Evolutionary conservation across 1,139 yeast species (phyloP), one percentile per base, ranked within the genome.

Genomic region (Candida frijolesensis): DNA sequence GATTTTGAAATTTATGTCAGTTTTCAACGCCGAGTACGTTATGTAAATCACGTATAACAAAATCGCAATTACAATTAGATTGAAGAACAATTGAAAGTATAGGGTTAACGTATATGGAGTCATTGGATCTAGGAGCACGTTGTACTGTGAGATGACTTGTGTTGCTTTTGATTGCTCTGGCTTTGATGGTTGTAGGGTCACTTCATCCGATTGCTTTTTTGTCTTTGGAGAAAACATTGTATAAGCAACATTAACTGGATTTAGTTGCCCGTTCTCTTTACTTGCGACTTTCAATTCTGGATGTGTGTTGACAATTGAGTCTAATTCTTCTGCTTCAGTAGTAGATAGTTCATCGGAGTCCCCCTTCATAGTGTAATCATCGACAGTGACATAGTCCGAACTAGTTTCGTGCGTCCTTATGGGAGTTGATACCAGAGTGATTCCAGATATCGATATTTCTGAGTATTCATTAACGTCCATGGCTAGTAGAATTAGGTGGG

Each of bases 1-100:
- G 51, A 90, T 74, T 64, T 86, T 82, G 65, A 79, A 78, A 57
- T 83, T 81, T 41, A 92, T 85, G 66, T 94, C 99, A 9, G 82
- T 73, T 44, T 82, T 76, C 7, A 92, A 78, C 1, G 94, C 82
- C 14, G 76, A 69, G 15, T 86, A 73, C 57, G 88, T 77, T 1
- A 83, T 65, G 56, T 74, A 73, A 1, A 86, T 69, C 46, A 86
- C 72, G 56, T 82, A 83, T 12, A 85, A 62, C 14, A 88, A 64
- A 2, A 83, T 69, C 1, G 80, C 66, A 30, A 87, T 75, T 39
- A 92, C 74, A 4, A 83, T 60, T 1, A 84, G 65, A 61, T 92
- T 91, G 62, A 89, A 76, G 1, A 81, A 50, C 6, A 90, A 74
- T 64, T 91, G 97, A 34, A 89, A 68, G 56, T 90, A 86, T 35